phyloP scores from a whole-genome alignment of 169 alveolate species.

The Babesia gibsoni region DNA sequence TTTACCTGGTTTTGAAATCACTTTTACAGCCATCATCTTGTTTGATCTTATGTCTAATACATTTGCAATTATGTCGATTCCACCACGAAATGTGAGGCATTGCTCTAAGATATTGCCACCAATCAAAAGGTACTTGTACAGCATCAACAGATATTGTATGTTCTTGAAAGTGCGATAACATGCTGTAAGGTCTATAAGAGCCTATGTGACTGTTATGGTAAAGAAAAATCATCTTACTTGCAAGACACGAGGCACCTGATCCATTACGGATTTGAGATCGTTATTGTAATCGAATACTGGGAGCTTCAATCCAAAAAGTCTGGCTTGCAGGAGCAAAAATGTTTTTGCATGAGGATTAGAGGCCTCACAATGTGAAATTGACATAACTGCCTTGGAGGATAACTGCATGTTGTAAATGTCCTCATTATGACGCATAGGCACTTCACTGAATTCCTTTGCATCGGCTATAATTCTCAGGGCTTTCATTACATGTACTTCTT shows the following conservation, averaged over 20 bases:
- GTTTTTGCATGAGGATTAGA: conserved; percentile 89
- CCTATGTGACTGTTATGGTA: neutral
- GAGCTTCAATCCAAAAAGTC: conserved; percentile 25
- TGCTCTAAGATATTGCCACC: conserved; percentile 21
- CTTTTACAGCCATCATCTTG: neutral
- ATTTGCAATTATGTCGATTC: conserved; percentile 7
- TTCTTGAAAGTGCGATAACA: conserved; percentile 37
- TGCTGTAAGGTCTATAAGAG: conserved; percentile 49
- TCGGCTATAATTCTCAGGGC: conserved; percentile 76
- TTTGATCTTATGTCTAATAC: neutral
- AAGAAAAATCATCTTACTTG: conserved; percentile 21
- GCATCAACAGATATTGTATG: conserved; percentile 28
- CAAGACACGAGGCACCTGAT: conserved; percentile 47
- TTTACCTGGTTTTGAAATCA: neutral
- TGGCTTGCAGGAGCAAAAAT: conserved; percentile 80
- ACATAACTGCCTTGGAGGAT: conserved; percentile 81
- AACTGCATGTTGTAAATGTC: conserved; percentile 88
- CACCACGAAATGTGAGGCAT: conserved; percentile 11
- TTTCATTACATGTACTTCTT: conserved; percentile 49
- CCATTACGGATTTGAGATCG: conserved; percentile 59
- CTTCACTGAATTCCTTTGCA: conserved; percentile 87
- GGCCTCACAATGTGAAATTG: conserved; percentile 81
- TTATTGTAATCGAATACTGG: conserved; percentile 63
- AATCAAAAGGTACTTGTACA: conserved; percentile 36
- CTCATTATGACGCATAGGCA: conserved; percentile 93